phyloP scores from a whole-genome alignment of 1,284 basidiomycete genomes.

The Stereum hirsutum region DNA sequence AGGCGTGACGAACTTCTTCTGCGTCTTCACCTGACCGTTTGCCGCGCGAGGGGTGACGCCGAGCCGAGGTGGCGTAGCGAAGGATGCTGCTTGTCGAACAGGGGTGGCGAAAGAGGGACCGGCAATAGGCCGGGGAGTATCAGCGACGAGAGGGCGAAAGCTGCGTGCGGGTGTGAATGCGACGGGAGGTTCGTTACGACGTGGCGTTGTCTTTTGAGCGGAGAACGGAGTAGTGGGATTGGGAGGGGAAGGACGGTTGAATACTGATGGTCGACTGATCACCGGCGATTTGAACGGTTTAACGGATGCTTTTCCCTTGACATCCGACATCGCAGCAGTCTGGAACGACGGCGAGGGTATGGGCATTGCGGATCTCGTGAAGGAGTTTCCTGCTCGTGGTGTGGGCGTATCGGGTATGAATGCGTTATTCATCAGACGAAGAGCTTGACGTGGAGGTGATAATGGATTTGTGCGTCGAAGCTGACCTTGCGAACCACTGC shows the following conservation, averaged over 20 bases:
- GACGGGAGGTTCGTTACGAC: constrained; percentile 4
- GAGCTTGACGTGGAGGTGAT: constrained; percentile 32
- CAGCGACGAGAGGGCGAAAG: constrained; percentile 11
- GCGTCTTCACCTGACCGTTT: constrained; percentile 7
- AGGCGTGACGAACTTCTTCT: constrained; percentile 52
- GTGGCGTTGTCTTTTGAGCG: background rate
- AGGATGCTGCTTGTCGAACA: constrained; percentile 10
- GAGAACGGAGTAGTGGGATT: constrained; percentile 17
- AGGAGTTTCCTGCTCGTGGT: background rate
- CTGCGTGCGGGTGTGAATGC: constrained; percentile 17
- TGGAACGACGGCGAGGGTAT: constrained; percentile 7
- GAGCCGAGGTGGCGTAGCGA: constrained; percentile 24
- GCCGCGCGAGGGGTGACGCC: constrained; percentile 25
- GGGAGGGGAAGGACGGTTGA: constrained; percentile 23
- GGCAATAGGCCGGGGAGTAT: constrained; percentile 16
- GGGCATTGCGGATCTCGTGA: background rate
- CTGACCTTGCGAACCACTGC: background rate
- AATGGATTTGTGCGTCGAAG: constrained; percentile 13
- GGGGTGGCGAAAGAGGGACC: constrained; percentile 11
- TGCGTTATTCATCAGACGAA: constrained; percentile 12
- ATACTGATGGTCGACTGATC: constrained; percentile 8
- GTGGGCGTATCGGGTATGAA: background rate
- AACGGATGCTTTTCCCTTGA: constrained; percentile 20
- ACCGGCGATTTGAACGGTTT: constrained; percentile 56
- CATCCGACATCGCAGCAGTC: constrained; percentile 11